phyloP scores from a whole-genome alignment of 1,139 yeast species.

The Entelexis paramagnoliae region DNA sequence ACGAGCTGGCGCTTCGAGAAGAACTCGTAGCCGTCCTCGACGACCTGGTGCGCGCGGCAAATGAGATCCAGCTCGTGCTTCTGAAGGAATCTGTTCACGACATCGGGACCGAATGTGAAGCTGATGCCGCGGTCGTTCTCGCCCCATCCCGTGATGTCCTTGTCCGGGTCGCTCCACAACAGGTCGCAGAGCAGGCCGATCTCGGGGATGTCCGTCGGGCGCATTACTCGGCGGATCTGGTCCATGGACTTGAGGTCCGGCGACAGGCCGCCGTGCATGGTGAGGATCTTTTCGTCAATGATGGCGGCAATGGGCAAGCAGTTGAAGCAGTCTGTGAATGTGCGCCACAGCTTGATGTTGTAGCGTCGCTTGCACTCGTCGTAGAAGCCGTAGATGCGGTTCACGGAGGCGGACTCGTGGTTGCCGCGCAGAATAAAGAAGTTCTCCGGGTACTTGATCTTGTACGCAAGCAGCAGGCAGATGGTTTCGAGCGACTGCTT shows the following conservation, averaged over 20 bases:
- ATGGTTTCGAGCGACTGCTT: slow-evolving; percentile 93
- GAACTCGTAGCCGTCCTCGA: slow-evolving; percentile 97
- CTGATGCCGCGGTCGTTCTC: slow-evolving; percentile 98
- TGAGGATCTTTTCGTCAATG: slow-evolving; percentile 91
- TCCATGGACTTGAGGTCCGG: slow-evolving; percentile 97
- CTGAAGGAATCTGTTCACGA: slow-evolving; percentile 83
- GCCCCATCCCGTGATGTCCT: slow-evolving; percentile 95
- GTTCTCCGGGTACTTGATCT: slow-evolving; percentile 95
- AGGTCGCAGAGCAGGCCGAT: slow-evolving; percentile 91
- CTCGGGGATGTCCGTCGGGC: slow-evolving; percentile 98
- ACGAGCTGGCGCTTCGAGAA: slow-evolving; percentile 92
- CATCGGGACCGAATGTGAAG: slow-evolving; percentile 95
- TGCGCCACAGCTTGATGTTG: slow-evolving; percentile 95
- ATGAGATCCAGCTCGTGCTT: slow-evolving; percentile 95
- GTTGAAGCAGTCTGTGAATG: slow-evolving; percentile 95
- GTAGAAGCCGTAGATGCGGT: slow-evolving; percentile 92
- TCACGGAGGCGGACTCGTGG: slow-evolving; percentile 95
- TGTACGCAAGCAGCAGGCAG: slow-evolving; percentile 83
- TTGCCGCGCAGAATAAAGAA: slow-evolving; percentile 87
- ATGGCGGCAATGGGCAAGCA: slow-evolving; percentile 97
- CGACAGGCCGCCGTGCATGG: slow-evolving; percentile 97
- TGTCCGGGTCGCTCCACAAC: slow-evolving; percentile 97
- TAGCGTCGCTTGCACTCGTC: slow-evolving; percentile 96
- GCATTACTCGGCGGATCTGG: slow-evolving; percentile 94
- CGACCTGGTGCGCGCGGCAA: slow-evolving; percentile 97